Evolutionary conservation across 2,329 filamentous ascomycete genomes (phyloP).

Genomic region (Trichoderma sp.): DNA sequence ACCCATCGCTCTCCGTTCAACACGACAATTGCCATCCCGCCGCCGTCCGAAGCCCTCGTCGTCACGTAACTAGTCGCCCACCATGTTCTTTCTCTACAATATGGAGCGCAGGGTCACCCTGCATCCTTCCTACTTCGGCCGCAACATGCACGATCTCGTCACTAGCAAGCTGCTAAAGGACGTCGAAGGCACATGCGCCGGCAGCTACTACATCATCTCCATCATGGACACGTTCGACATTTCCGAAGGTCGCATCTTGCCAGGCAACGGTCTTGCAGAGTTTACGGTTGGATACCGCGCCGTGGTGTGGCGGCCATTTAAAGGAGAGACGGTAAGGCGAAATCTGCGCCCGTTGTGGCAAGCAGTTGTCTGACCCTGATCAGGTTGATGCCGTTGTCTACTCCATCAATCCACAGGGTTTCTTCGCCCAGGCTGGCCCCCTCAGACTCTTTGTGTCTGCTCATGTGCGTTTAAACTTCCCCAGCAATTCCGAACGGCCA

Average conservation of each 20-base stretch:
- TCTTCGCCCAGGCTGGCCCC: conserved; percentile 82
- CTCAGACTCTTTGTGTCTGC: conserved; percentile 77
- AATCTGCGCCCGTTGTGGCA: conserved; percentile 21
- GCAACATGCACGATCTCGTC: conserved; percentile 88
- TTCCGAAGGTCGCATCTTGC: conserved; percentile 87
- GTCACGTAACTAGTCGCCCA: conserved; percentile 28
- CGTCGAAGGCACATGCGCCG: conserved; percentile 92
- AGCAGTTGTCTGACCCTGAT: conserved; percentile 33
- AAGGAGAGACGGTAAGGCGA: conserved; percentile 84
- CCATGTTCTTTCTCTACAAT: conserved; percentile 98
- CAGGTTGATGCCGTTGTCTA: conserved; percentile 93
- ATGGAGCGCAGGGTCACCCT: conserved; percentile 92
- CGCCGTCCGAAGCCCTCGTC: background rate
- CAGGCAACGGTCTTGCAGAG: conserved; percentile 86
- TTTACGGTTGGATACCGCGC: conserved; percentile 94
- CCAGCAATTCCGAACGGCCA: background rate
- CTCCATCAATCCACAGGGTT: conserved; percentile 86
- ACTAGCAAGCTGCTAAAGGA: conserved; percentile 86
- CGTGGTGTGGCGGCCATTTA: conserved; percentile 96
- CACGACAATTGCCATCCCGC: background rate
- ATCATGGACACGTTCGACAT: conserved; percentile 97
- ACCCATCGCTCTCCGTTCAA: background rate
- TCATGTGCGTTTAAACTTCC: conserved; percentile 59
- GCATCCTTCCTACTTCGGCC: conserved; percentile 95
- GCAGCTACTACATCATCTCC: conserved; percentile 95